Base-by-base conservation (phyloP, 805 yeast species). In the Jamesozyma rosinii region DNA sequence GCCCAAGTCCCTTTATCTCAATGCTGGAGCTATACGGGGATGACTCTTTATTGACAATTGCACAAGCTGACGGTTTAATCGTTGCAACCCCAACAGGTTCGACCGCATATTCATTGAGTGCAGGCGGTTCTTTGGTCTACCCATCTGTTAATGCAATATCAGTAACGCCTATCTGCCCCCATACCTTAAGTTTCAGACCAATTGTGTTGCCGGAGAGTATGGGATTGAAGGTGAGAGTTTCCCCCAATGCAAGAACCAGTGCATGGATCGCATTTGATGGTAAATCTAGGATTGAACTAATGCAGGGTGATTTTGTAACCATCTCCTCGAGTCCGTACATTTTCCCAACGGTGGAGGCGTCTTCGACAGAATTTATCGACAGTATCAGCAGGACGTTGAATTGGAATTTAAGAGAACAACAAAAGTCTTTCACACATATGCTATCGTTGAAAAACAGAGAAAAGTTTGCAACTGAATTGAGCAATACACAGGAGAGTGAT, bases 211-310 rank as follows among this genome's bases (percentile, higher is more conserved):
- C 97, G 0, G 97, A 89, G 62, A 83, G 90, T n/a, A 85, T 89
- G 90, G 70, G 75, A 17, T 65, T 89, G 46, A 79, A 77, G 54
- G 82, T 89, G 8, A 82, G 81, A 53, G 92, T 88, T 3, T 95
- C 96, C 0, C 66, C 78, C 39, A 74, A 73, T 45, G 82, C 95
- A 40, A 67, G 97, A 41, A 76, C 89, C 9, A 84, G 95, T 0
- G 96, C 97, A 0, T 90, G 95, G 92, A 92, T 90, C 2, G 81
- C 95, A 1, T 90, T 90, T 58, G 98, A 90, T 64, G 98, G 98
- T 9, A 79, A 90, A 52, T 78, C 80, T 21, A 69, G 97, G 32
- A 81, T 87, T 4, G 95, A 90, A 59, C 66, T 90, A 37, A 64
- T 67, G 27, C 78, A 76, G 45, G 96, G 97, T 13, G 90, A 86